Evolutionary conservation across 202 grass and related monocot species (phyloP).

Genomic region (Miscanthus sacchariflorus): DNA sequence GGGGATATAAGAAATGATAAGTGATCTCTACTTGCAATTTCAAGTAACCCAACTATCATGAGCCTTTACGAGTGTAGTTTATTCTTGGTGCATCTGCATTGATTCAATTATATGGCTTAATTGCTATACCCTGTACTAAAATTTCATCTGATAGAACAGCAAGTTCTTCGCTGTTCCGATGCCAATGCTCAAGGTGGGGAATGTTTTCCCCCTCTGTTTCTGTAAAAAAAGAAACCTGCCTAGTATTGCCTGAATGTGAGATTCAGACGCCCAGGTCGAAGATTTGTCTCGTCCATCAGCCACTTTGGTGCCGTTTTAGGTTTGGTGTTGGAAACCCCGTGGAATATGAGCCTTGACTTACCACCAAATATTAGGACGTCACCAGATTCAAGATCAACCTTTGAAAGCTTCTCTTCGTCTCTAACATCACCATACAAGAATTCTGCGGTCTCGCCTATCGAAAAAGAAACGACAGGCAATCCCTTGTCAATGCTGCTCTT

Average conservation of each 20-base stretch:
- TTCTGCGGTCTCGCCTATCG: constrained; percentile 55
- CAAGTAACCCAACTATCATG: not conserved
- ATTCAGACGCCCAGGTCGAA: constrained; percentile 64
- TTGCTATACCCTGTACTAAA: too few relatives aligned
- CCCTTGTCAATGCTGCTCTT: constrained; percentile 39
- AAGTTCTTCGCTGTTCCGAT: not conserved
- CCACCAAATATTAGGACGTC: constrained; percentile 71
- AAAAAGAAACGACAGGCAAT: constrained; percentile 75
- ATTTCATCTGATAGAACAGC: not conserved
- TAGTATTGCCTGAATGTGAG: constrained; percentile 66
- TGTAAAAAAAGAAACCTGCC: not conserved
- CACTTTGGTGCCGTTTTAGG: constrained; percentile 36
- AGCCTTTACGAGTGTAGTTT: not conserved
- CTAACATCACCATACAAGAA: constrained; percentile 60
- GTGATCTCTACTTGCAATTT: not conserved
- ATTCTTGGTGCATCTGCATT: too few relatives aligned
- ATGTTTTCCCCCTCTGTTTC: not conserved
- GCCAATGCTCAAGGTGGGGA: not conserved
- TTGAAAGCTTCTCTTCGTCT: constrained; percentile 43
- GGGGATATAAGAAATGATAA: not conserved
- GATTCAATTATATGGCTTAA: too few relatives aligned
- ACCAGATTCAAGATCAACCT: constrained; percentile 61
- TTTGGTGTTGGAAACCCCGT: constrained; percentile 50
- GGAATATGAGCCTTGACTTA: constrained; percentile 54
- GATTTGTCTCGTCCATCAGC: constrained; percentile 44